Evolutionary conservation across 148 eudicot species (phyloP).

Genomic region (Vaccinium corymbosum): DNA sequence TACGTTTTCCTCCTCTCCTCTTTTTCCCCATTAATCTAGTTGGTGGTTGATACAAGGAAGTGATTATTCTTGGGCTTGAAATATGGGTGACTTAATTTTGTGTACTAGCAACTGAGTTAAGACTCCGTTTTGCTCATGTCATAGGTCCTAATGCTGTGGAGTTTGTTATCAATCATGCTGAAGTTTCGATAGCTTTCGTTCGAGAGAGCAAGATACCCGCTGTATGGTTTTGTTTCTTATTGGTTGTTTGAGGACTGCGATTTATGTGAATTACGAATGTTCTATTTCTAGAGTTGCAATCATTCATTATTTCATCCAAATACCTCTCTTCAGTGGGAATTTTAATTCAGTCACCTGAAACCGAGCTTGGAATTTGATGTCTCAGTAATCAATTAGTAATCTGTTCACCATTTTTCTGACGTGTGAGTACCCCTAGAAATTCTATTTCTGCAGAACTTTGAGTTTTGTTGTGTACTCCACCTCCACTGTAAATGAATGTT

Average conservation of each 20-base stretch:
- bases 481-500: neutral
- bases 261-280: neutral
- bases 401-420: neutral
- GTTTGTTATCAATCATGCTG: constrained; percentile 93
- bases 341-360: neutral
- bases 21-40: neutral
- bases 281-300: neutral
- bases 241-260: neutral
- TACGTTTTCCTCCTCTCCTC: constrained; percentile 28
- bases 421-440: neutral
- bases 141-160: constrained; percentile 93
- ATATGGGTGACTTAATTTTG: neutral
- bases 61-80: neutral
- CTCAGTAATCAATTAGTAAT: neutral
- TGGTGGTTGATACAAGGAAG: neutral
- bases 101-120: neutral
- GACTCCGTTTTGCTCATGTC: neutral
- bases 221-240: constrained; percentile 32
- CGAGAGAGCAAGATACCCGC: constrained; percentile 78
- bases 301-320: neutral
- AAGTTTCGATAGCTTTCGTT: constrained; percentile 75
- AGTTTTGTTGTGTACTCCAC: neutral
- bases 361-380: neutral
- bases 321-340: neutral
- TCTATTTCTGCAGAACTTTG: neutral